Evolutionary conservation across 1,284 basidiomycete species (phyloP).

Genomic region (Exsudoporus floridanus): DNA sequence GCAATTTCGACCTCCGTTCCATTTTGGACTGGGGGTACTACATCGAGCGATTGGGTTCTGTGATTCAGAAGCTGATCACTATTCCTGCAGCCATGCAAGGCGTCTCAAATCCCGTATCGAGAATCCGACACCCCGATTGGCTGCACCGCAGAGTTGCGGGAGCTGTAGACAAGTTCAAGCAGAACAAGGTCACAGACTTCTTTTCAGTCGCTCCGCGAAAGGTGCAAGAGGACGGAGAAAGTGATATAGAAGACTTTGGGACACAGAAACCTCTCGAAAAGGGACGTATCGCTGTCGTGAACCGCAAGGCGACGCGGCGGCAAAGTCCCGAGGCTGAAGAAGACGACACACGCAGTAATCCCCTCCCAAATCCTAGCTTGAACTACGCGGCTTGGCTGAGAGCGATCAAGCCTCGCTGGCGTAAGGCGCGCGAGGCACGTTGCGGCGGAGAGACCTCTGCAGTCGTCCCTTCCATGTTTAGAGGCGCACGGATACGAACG

Average conservation of each 20-base stretch:
- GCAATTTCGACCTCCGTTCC: conserved; percentile 88
- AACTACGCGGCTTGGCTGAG: conserved; percentile 83
- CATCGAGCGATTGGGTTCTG: conserved; percentile 95
- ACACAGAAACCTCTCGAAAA: conserved; percentile 32
- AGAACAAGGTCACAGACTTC: conserved; percentile 97
- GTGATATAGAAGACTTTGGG: conserved; percentile 73
- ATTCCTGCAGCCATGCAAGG: conserved; percentile 99
- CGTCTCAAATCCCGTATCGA: conserved; percentile 93
- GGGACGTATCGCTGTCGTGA: conserved; percentile 57
- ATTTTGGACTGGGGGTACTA: conserved; percentile 99
- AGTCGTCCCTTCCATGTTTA: conserved; percentile 78
- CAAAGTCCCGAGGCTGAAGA: conserved; percentile 43
- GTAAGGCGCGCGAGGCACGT: conserved; percentile 52
- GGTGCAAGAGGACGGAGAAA: conserved; percentile 35
- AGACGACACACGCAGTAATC: conserved; percentile 30
- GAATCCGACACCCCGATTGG: conserved; percentile 98
- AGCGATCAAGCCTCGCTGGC: conserved; percentile 83
- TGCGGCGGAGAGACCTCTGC: conserved; percentile 42
- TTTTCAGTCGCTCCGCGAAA: conserved; percentile 50
- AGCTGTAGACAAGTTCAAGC: conserved; percentile 94
- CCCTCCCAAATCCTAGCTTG: conserved; percentile 57
- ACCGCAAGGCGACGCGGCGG: conserved; percentile 46
- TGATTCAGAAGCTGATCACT: conserved; percentile 99
- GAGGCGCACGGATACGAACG: conserved; percentile 63
- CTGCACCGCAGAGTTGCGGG: conserved; percentile 88